These are phyloP conservation scores for Leccinum fibrillosum DNA, from an alignment of 768 basidiomycete genomes.

Conservation along the genomic window DNA sequence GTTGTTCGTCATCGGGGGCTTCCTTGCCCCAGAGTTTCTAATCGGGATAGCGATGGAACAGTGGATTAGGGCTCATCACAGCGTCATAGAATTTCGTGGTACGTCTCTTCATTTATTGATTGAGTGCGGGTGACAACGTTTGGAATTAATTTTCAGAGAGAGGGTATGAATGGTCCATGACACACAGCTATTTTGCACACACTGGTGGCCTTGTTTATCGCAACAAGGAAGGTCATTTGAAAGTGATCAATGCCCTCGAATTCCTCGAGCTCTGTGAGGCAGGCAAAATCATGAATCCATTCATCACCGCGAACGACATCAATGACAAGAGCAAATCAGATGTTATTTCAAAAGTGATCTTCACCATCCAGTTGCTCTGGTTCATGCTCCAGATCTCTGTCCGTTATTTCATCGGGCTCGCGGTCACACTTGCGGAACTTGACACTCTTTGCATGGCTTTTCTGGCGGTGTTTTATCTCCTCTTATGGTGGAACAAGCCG, in stretches of 20 bases:
- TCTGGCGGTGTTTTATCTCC: background rate
- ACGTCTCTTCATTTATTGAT: background rate
- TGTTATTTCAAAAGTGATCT: background rate
- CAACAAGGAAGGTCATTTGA: background rate
- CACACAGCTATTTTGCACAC: background rate
- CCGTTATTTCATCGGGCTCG: background rate
- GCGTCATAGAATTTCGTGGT: background rate
- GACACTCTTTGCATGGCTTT: background rate
- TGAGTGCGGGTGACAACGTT: background rate
- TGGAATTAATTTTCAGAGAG: background rate
- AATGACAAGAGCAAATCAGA: conserved; percentile 3
- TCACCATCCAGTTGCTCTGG: background rate
- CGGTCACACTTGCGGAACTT: background rate
- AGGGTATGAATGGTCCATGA: background rate
- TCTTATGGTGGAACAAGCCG: conserved; percentile 2
- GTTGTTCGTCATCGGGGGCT: background rate
- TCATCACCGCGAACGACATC: background rate
- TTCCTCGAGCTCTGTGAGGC: background rate
- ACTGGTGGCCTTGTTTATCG: background rate
- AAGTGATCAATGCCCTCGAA: background rate
- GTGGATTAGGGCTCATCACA: background rate
- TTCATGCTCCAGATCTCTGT: background rate
- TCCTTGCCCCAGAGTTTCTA: background rate
- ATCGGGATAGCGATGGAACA: background rate
- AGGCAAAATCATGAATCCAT: background rate